Percentiles rank a stretch among this genome's conserved stretches.
Conservation (phyloP, 306 rosid species). For the Quercus parvula region DNA sequence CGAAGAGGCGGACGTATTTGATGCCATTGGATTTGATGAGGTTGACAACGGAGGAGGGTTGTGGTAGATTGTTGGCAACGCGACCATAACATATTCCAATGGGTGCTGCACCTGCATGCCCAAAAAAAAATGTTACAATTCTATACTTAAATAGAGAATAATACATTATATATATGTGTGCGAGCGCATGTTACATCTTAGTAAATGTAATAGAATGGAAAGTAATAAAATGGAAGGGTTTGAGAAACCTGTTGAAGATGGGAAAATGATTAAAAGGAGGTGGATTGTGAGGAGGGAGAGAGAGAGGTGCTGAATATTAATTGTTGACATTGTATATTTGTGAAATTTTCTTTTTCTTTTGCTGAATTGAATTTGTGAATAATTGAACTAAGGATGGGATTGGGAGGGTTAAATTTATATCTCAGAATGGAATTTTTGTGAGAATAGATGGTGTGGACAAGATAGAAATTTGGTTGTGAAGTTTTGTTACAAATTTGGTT, state of each 20-base stretch:
- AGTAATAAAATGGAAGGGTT: neutral
- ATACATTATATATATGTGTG: accelerated
- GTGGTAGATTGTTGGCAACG: constrained; percentile 24
- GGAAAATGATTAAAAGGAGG: neutral
- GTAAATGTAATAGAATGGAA: neutral
- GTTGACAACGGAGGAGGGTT: neutral
- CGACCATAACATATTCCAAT: constrained; percentile 33
- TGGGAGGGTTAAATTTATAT: neutral
- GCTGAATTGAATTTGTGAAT: neutral
- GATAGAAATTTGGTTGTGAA: neutral
- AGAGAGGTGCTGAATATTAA: neutral
- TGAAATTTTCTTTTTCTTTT: too few relatives aligned
- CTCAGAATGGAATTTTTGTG: neutral
- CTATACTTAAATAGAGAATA: neutral
- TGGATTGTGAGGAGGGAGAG: neutral
- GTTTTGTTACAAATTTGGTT: constrained; percentile 15
- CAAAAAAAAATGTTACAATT: neutral
- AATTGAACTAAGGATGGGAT: neutral
- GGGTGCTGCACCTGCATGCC: constrained; percentile 1
- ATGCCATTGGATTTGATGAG: constrained; percentile 24
- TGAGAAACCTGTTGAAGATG: neutral
- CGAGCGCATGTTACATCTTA: accelerated
- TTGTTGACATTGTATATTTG: neutral
- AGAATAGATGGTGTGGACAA: neutral
- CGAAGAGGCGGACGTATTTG: constrained; percentile 19